phyloP scores from a whole-genome alignment of 2,329 filamentous ascomycete species.

The Cryphonectria parasitica region DNA sequence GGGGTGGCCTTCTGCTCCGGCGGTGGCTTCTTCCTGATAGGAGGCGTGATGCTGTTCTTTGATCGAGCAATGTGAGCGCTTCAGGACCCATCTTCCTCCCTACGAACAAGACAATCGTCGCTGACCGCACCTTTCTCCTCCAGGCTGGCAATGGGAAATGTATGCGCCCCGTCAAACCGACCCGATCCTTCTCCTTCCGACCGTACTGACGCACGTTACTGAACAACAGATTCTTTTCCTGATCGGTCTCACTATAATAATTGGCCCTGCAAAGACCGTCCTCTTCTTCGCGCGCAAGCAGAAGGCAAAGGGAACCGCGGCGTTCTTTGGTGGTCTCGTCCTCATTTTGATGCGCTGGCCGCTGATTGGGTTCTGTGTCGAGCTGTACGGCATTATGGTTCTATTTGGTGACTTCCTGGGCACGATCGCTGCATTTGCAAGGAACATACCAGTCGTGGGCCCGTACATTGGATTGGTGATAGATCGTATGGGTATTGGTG shows the following conservation, averaged over 20 bases:
- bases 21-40: conserved; percentile 91
- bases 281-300: conserved; percentile 93
- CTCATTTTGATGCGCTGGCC: conserved; percentile 92
- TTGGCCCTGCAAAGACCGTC: conserved; percentile 87
- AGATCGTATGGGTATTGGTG: conserved; percentile 68
- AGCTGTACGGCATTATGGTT: conserved; percentile 90
- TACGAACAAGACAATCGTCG: not conserved
- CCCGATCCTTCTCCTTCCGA: conserved; percentile 8
- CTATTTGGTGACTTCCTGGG: conserved; percentile 96
- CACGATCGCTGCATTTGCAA: conserved; percentile 86
- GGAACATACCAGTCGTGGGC: conserved; percentile 82
- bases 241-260: conserved; percentile 93
- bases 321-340: conserved; percentile 80
- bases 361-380: conserved; percentile 85
- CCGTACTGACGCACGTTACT: conserved; percentile 23
- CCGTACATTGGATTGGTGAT: conserved; percentile 79
- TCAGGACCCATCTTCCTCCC: not conserved
- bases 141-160: conserved; percentile 97
- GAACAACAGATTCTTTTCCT: conserved; percentile 85
- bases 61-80: conserved; percentile 83
- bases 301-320: conserved; percentile 88
- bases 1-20: conserved; percentile 97
- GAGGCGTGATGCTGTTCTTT: conserved; percentile 96
- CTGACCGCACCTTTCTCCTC: conserved; percentile 13
- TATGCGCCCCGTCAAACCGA: conserved; percentile 45